These are phyloP conservation scores for Pseudogymnoascus sp. DNA, from an alignment of 2,329 filamentous ascomycete genomes.

Conservation along the genomic window DNA sequence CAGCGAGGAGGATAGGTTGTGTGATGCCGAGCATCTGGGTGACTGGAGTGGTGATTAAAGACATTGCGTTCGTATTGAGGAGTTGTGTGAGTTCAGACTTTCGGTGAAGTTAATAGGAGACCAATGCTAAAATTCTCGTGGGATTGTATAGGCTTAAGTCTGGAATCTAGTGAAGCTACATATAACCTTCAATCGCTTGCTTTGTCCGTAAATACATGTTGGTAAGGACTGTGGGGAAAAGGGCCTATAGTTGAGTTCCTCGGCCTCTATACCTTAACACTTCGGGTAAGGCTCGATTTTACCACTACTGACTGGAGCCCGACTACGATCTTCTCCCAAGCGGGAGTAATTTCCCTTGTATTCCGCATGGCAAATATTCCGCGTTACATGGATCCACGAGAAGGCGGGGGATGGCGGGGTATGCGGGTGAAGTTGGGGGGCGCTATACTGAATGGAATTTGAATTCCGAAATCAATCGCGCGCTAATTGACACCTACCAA, in stretches of 20 bases:
- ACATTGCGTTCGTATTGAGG: slow-evolving; percentile 43
- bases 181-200: neutral
- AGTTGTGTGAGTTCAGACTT: neutral
- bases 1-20: slow-evolving; percentile 88
- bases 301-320: neutral
- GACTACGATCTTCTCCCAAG: neutral
- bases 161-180: neutral
- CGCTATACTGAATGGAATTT: neutral
- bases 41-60: slow-evolving; percentile 73
- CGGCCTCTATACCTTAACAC: neutral
- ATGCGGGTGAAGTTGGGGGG: neutral
- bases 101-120: neutral
- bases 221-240: neutral
- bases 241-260: neutral
- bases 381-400: neutral
- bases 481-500: neutral
- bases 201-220: neutral
- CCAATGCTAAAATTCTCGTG: neutral
- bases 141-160: neutral
- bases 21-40: slow-evolving; percentile 98
- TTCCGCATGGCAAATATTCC: neutral
- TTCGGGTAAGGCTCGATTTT: neutral
- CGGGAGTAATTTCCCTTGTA: neutral
- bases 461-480: neutral
- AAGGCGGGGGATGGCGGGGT: neutral